phyloP scores from a whole-genome alignment of 441 rosid genomes.

The Iberis amara region DNA sequence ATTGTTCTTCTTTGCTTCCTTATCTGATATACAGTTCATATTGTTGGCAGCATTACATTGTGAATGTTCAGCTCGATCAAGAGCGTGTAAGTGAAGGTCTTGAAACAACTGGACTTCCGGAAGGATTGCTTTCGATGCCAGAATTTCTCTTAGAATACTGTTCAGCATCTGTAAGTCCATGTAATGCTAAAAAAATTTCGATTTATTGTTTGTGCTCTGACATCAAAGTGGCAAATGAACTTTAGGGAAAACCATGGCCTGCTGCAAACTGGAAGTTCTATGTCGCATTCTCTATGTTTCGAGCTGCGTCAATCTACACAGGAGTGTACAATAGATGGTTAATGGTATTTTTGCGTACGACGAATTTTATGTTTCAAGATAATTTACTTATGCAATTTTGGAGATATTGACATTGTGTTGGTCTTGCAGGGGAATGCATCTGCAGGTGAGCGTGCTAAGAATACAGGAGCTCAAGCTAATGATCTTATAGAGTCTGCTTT shows the following conservation, averaged over 20 bases:
- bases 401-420: conserved; percentile 18
- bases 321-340: conserved; percentile 84
- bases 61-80: conserved; percentile 33
- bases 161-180: conserved; percentile 58
- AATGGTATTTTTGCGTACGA: conserved; percentile 53
- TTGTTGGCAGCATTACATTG: conserved; percentile 58
- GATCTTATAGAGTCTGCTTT: conserved; percentile 59
- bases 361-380: too few species aligned
- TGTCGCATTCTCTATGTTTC: conserved; percentile 74
- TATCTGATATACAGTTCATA: conserved; percentile 25
- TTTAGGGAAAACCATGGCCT: conserved; percentile 87
- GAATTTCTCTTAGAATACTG: conserved; percentile 83
- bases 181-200: conserved; percentile 6
- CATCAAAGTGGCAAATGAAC: conserved; percentile 17
- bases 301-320: conserved; percentile 71
- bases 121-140: conserved; percentile 74
- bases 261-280: conserved; percentile 85
- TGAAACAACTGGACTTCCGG: conserved; percentile 62
- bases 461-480: conserved; percentile 52
- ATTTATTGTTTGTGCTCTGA: neutral
- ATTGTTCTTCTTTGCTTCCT: conserved; percentile 2
- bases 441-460: conserved; percentile 77
- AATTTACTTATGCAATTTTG: too few species aligned
- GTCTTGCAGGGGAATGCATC: conserved; percentile 83
- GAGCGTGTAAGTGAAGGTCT: conserved; percentile 44